A percentile compares a stretch with the other conserved stretches of the same genome.
Evolutionary conservation across 495 filamentous ascomycete species (phyloP).

Genomic region (Amorphotheca resinae): DNA sequence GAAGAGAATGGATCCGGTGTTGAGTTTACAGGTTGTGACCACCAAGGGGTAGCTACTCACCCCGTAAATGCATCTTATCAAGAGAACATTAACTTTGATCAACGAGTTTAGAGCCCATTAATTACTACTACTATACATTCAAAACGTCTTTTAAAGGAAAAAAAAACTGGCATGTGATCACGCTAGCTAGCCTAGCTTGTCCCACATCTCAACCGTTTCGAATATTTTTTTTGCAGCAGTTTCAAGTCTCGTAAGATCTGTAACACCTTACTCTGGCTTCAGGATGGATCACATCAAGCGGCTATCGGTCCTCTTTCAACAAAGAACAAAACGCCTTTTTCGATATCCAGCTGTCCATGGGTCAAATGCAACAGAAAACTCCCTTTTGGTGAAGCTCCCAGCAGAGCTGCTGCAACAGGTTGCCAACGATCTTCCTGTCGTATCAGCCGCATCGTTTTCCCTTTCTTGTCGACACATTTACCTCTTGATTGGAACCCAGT

Average conservation of each 20-base stretch:
- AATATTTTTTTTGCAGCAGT: not conserved
- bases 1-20: conserved; percentile 14
- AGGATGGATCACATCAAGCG: conserved; percentile 4
- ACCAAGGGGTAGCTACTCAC: no score
- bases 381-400: conserved; percentile 6
- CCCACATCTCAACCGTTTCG: not conserved
- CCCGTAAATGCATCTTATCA: no score
- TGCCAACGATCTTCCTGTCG: conserved; percentile 9
- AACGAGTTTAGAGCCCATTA: no score
- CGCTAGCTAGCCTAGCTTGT: not conserved
- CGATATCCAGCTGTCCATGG: conserved; percentile 1
- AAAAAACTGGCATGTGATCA: not conserved
- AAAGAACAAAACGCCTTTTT: conserved; percentile 3
- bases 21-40: conserved; percentile 13
- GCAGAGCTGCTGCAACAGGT: conserved; percentile 8
- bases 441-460: conserved; percentile 11
- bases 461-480: conserved; percentile 11
- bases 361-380: conserved; percentile 2
- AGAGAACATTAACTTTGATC: no score
- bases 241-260: not conserved
- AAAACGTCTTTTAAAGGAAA: no score
- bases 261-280: not conserved
- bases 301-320: conserved; percentile 4
- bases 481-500: conserved; percentile 10
- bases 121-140: no score